Evolutionary conservation across 2,329 filamentous ascomycete species (phyloP).

Genomic region (Aspergillus terreus): DNA sequence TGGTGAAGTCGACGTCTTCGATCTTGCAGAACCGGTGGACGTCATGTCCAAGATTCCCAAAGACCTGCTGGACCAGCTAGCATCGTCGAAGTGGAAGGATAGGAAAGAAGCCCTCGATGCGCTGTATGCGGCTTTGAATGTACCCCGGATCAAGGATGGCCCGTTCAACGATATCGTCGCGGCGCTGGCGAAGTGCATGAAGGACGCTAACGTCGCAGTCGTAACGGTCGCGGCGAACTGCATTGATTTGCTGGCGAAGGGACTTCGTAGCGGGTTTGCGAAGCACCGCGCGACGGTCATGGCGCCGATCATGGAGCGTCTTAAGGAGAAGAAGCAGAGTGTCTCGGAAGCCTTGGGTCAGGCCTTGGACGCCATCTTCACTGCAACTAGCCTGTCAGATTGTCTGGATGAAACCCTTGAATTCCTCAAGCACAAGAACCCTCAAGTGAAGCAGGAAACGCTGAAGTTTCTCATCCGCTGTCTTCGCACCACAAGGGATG

Average conservation of each 20-base stretch:
- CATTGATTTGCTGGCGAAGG: constrained; percentile 83
- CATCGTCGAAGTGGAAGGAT: constrained; percentile 97
- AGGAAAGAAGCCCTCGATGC: constrained; percentile 90
- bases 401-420: constrained; percentile 87
- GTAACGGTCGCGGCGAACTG: constrained; percentile 91
- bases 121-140: constrained; percentile 70
- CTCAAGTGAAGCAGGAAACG: constrained; percentile 93
- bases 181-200: constrained; percentile 92
- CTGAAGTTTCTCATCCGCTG: constrained; percentile 90
- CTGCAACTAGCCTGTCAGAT: constrained; percentile 69
- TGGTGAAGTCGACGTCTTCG: constrained; percentile 73
- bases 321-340: constrained; percentile 94
- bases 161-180: constrained; percentile 81
- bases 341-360: constrained; percentile 84
- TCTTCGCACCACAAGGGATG: constrained; percentile 75
- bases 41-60: constrained; percentile 75
- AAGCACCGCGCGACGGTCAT: constrained; percentile 80
- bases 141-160: constrained; percentile 86
- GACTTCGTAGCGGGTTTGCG: constrained; percentile 70
- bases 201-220: constrained; percentile 94
- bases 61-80: constrained; percentile 77
- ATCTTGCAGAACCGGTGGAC: constrained; percentile 82
- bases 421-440: constrained; percentile 89
- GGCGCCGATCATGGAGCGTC: constrained; percentile 84
- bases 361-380: constrained; percentile 71